Conservation (phyloP, 73 alveolate species). For the Tetrahymena malaccensis region DNA sequence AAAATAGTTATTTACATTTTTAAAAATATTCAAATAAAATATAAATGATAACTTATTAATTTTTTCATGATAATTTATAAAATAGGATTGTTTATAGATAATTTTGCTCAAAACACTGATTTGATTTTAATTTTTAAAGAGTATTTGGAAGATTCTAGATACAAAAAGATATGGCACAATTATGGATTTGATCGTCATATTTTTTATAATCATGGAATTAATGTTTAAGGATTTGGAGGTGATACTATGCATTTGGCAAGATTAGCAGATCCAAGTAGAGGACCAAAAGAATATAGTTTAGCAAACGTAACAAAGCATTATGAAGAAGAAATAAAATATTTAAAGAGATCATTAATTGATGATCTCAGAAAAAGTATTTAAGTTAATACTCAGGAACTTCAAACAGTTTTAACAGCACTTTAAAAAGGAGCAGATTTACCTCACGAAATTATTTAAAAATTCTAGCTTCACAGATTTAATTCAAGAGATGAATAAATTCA, state of each 20-base stretch:
- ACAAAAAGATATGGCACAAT: constrained; percentile 75
- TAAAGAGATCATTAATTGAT: background rate
- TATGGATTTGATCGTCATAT: constrained; percentile 86
- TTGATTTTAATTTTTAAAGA: constrained; percentile 60
- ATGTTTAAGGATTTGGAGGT: constrained; percentile 78
- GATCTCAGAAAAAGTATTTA: background rate
- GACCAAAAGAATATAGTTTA: constrained; percentile 60
- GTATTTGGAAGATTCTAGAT: constrained; percentile 61
- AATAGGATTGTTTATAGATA: constrained; percentile 66
- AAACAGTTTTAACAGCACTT: background rate
- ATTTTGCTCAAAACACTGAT: constrained; percentile 64
- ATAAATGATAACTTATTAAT: background rate
- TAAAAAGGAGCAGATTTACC: background rate
- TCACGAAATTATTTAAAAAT: background rate
- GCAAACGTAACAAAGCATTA: constrained; percentile 48
- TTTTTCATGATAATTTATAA: background rate
- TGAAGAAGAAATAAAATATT: constrained; percentile 45
- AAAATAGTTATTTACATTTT: too few relatives aligned
- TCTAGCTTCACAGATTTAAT: background rate
- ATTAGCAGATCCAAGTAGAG: constrained; percentile 71
- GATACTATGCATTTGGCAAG: constrained; percentile 95
- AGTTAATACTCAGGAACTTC: background rate
- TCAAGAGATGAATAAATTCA: background rate
- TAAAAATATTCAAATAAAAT: too few relatives aligned
- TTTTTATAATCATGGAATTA: constrained; percentile 64